phyloP scores from a whole-genome alignment of 2,329 filamentous ascomycete genomes.

The Penicillium sp. region DNA sequence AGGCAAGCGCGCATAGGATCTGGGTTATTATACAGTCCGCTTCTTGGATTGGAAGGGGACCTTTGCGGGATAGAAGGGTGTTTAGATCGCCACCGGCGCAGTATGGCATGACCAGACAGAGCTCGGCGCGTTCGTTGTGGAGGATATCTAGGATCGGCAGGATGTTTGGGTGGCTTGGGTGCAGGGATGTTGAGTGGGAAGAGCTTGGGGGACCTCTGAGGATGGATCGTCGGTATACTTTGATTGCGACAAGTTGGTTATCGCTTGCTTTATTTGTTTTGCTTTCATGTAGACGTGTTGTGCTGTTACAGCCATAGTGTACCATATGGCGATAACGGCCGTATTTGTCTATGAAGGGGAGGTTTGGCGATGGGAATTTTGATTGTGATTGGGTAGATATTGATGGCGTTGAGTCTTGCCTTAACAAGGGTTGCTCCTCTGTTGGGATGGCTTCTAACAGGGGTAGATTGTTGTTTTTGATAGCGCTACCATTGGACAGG shows the following conservation, averaged over 20 bases:
- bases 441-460: conserved; percentile 16
- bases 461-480: background rate
- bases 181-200: conserved; percentile 13
- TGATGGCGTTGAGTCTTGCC: conserved; percentile 1
- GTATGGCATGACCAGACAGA: conserved; percentile 32
- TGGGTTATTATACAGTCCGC: conserved; percentile 89
- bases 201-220: background rate
- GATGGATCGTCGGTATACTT: conserved; percentile 29
- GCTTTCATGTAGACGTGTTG: conserved; percentile 25
- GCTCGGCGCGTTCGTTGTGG: conserved; percentile 28
- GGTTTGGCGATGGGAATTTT: background rate
- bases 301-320: conserved; percentile 31
- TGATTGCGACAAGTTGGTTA: conserved; percentile 27
- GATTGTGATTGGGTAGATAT: background rate
- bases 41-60: conserved; percentile 76
- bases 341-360: conserved; percentile 24
- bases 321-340: conserved; percentile 30
- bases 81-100: conserved; percentile 86
- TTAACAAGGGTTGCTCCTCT: conserved; percentile 20
- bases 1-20: conserved; percentile 30
- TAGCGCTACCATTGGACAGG: conserved; percentile 10
- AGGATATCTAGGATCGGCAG: conserved; percentile 29
- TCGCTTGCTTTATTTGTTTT: conserved; percentile 6
- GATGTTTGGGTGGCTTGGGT: conserved; percentile 32
- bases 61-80: conserved; percentile 71